phyloP scores from a whole-genome alignment of 768 basidiomycete species.

The Tylopilus vinaceipallidus region DNA sequence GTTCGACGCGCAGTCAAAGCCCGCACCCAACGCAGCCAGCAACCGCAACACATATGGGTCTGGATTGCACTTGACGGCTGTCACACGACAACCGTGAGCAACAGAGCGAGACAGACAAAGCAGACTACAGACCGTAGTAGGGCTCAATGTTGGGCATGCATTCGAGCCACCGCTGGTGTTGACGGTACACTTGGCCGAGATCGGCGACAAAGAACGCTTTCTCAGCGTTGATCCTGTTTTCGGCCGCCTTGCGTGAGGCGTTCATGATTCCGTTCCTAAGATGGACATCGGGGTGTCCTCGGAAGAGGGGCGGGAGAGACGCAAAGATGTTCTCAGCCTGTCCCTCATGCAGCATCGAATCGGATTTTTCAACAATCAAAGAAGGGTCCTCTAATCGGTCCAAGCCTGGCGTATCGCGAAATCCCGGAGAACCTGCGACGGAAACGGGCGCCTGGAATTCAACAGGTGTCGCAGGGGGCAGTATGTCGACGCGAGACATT shows the following conservation, averaged over 20 bases:
- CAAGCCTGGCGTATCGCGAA: conserved; percentile 22
- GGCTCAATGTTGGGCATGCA: conserved; percentile 85
- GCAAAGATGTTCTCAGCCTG: conserved; percentile 53
- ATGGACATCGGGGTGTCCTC: conserved; percentile 71
- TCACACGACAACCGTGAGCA: conserved; percentile 22
- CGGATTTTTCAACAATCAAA: conserved; percentile 46
- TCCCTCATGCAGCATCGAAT: conserved; percentile 33
- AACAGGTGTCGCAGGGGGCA: conserved; percentile 33
- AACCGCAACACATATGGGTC: conserved; percentile 92
- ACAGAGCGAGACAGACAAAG: conserved; percentile 20
- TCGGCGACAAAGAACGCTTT: conserved; percentile 97
- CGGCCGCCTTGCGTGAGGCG: conserved; percentile 49
- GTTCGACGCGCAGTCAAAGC: conserved; percentile 97
- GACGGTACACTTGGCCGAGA: conserved; percentile 80
- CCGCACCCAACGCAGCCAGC: conserved; percentile 84
- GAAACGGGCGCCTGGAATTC: conserved; percentile 28
- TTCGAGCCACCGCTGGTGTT: conserved; percentile 78
- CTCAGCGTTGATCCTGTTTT: conserved; percentile 72
- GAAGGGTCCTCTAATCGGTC: conserved; percentile 7
- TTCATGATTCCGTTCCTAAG: conserved; percentile 75
- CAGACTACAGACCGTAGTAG: conserved; percentile 73
- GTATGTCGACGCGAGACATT: conserved; percentile 61
- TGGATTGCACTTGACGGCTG: conserved; percentile 98
- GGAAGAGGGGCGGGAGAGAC: conserved; percentile 61
- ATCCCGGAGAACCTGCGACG: conserved; percentile 27